Conservation (phyloP, 768 basidiomycete genomes). For the Phylloporus sp. region DNA sequence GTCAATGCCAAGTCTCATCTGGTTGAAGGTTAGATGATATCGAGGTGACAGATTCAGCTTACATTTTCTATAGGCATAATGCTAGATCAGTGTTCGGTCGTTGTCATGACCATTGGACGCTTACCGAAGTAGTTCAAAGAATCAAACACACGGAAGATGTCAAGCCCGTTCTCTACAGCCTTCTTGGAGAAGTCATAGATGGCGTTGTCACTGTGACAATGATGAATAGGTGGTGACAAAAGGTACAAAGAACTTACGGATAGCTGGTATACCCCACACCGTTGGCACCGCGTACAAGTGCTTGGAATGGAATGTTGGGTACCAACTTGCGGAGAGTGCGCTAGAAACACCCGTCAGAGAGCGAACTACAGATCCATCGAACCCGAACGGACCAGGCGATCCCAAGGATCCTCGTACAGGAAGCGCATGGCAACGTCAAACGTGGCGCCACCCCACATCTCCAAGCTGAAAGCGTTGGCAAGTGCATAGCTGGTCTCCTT, state of each 20-base stretch:
- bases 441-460: conserved; percentile 99
- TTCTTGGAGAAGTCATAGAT: conserved; percentile 99
- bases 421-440: conserved; percentile 99
- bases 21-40: conserved; percentile 13
- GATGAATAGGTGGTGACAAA: conserved; percentile 7
- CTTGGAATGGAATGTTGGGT: conserved; percentile 98
- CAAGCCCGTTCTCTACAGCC: conserved; percentile 98
- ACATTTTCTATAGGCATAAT: conserved; percentile 57
- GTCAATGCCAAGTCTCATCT: conserved; percentile 98
- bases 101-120: conserved; percentile 20
- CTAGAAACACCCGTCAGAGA: conserved; percentile 35
- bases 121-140: conserved; percentile 96
- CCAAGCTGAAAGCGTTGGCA: conserved; percentile 91
- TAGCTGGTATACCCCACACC: conserved; percentile 99
- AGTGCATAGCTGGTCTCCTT: conserved; percentile 95
- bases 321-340: conserved; percentile 91
- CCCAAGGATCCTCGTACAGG: conserved; percentile 99
- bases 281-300: conserved; percentile 96
- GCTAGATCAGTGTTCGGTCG: conserved; percentile 1
- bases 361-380: background rate
- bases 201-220: conserved; percentile 73
- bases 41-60: conserved; percentile 17
- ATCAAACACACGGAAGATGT: conserved; percentile 99
- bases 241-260: conserved; percentile 53
- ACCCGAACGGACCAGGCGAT: conserved; percentile 65